Evolutionary conservation across 2,329 filamentous ascomycete species (phyloP).

Genomic region (Chrysoporthe puriensis): DNA sequence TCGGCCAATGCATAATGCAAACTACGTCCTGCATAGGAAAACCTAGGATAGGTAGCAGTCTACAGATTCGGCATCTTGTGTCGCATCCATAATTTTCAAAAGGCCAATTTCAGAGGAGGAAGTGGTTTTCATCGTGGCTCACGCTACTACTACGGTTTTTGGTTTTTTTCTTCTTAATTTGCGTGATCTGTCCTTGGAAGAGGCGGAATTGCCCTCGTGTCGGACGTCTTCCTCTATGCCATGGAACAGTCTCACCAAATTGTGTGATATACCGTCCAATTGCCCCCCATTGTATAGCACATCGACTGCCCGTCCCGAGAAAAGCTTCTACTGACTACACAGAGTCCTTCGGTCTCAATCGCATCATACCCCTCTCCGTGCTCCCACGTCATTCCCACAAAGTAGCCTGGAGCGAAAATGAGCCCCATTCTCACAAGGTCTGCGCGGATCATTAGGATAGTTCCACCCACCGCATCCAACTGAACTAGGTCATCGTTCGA

Average conservation of each 20-base stretch:
- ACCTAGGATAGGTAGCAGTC: not conserved
- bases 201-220: not conserved
- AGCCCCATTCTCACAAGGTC: constrained; percentile 11
- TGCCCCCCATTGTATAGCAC: constrained; percentile 5
- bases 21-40: not conserved
- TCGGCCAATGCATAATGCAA: not conserved
- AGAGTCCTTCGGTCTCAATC: constrained; percentile 5
- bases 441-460: constrained; percentile 2
- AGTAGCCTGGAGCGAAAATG: constrained; percentile 8
- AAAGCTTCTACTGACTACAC: constrained; percentile 10
- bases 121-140: not conserved
- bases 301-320: constrained; percentile 4
- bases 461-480: constrained; percentile 8
- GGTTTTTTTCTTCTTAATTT: too few species aligned
- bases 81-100: not conserved
- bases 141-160: not conserved
- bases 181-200: not conserved
- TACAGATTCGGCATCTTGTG: not conserved
- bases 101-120: not conserved
- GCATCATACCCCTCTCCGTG: constrained; percentile 7
- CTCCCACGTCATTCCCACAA: constrained; percentile 6
- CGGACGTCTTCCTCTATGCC: not conserved
- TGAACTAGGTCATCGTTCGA: not conserved
- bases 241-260: constrained; percentile 2
- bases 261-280: constrained; percentile 4